phyloP scores from a whole-genome alignment of 169 alveolate genomes.

The Ichthyophthirius multifiliis region DNA sequence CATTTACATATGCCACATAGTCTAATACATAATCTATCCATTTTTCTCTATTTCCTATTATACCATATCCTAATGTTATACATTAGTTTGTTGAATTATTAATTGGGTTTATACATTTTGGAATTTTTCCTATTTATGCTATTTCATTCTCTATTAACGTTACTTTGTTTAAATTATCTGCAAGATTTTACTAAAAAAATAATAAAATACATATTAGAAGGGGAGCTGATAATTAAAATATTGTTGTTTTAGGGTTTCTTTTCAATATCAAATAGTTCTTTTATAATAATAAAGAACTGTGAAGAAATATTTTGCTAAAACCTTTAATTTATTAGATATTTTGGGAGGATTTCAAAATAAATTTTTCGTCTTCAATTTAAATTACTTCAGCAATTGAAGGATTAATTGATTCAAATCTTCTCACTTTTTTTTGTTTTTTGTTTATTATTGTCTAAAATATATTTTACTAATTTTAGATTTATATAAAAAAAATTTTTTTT shows the following conservation, averaged over 20 bases:
- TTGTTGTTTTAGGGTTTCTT: neutral
- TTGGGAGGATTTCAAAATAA: no score
- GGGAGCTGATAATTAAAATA: neutral
- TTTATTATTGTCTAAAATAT: neutral
- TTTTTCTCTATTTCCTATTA: constrained; percentile 41
- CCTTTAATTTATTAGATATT: no score
- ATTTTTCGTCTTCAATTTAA: neutral
- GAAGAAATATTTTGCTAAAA: neutral
- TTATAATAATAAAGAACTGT: neutral
- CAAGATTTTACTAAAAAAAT: neutral
- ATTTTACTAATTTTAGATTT: neutral
- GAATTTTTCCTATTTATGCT: neutral
- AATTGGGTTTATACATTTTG: constrained; percentile 1
- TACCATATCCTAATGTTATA: constrained; percentile 52
- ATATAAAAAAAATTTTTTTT: neutral
- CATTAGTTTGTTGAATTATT: constrained; percentile 24
- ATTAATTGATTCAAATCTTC: neutral
- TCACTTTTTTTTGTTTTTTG: neutral
- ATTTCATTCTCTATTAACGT: neutral
- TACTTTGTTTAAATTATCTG: neutral
- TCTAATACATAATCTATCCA: constrained; percentile 52
- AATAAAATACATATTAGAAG: neutral
- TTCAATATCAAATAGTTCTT: neutral
- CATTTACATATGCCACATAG: constrained; percentile 39
- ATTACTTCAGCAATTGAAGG: neutral